phyloP scores from a whole-genome alignment of 495 filamentous ascomycete species.

The Friedmanniomyces simplex region DNA sequence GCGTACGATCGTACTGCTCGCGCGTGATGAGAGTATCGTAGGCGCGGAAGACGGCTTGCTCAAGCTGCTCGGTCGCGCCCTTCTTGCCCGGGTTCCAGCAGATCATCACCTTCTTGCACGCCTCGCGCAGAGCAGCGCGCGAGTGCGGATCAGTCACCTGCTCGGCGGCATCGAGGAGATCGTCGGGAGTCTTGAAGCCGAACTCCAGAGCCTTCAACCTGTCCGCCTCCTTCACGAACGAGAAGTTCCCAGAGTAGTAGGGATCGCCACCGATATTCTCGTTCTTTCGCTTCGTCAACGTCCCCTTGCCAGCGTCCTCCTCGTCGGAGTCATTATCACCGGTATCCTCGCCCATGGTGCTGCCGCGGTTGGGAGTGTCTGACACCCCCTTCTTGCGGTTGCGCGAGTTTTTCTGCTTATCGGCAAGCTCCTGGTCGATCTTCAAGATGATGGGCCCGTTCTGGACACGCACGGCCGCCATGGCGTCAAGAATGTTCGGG shows the following conservation, averaged over 20 bases:
- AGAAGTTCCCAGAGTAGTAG: slow-evolving; percentile 14
- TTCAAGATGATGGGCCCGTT: slow-evolving; percentile 2
- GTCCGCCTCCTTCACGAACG: slow-evolving; percentile 8
- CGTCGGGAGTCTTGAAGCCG: background rate
- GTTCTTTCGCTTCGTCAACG: background rate
- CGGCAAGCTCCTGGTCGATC: background rate
- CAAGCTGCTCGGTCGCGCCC: slow-evolving; percentile 3
- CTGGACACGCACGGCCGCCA: background rate
- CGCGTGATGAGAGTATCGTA: slow-evolving; percentile 15
- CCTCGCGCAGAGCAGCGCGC: background rate
- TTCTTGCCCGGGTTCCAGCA: slow-evolving; percentile 17
- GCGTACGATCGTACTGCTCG: slow-evolving; percentile 4
- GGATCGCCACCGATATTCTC: slow-evolving; percentile 7
- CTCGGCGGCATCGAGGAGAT: slow-evolving; percentile 7
- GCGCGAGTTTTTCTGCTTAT: slow-evolving; percentile 1
- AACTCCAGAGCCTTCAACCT: background rate
- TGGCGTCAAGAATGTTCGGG: background rate
- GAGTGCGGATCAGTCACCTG: background rate
- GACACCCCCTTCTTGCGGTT: background rate
- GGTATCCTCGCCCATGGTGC: no score
- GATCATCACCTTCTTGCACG: slow-evolving; percentile 8
- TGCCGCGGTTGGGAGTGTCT: background rate
- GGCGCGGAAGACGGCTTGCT: slow-evolving; percentile 12
- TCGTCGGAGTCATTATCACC: background rate
- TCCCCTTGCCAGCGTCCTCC: background rate